Conservation (phyloP, 2,329 filamentous ascomycete genomes). For the Phialocephala subalpina region DNA sequence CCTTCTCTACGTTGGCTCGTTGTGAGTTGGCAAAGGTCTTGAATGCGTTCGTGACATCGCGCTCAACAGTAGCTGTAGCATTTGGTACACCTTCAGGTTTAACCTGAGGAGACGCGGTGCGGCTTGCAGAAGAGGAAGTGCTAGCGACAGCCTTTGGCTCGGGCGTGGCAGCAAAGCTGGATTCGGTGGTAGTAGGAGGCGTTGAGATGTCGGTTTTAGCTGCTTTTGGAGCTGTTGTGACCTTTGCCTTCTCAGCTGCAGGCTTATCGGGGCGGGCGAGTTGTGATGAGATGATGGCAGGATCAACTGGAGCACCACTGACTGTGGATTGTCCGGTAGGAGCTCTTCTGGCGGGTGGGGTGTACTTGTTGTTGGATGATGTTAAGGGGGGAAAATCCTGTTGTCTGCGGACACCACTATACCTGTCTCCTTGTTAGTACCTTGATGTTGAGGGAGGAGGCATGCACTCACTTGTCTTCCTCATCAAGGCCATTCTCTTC, state of each 20-base stretch:
- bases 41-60: conserved; percentile 68
- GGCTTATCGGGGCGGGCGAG: conserved; percentile 60
- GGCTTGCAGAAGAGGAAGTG: conserved; percentile 46
- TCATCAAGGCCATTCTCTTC: conserved; percentile 78
- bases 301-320: conserved; percentile 80
- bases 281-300: conserved; percentile 90
- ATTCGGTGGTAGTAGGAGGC: conserved; percentile 40
- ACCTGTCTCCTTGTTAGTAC: conserved; percentile 57
- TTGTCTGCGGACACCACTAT: conserved; percentile 87
- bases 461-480: conserved; percentile 80
- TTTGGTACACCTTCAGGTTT: conserved; percentile 53
- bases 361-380: conserved; percentile 74
- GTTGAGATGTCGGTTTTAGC: conserved; percentile 40
- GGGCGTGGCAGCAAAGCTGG: conserved; percentile 35
- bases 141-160: conserved; percentile 37
- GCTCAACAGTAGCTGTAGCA: conserved; percentile 67
- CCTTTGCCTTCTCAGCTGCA: conserved; percentile 36
- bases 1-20: conserved; percentile 63
- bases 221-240: conserved; percentile 40
- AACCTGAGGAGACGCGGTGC: conserved; percentile 39
- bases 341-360: conserved; percentile 85
- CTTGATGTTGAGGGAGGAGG: background rate
- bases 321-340: conserved; percentile 78
- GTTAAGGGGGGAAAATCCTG: conserved; percentile 74
- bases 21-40: conserved; percentile 68